Percentiles rank a stretch among this genome's conserved stretches.
phyloP scores from a whole-genome alignment of 2,329 filamentous ascomycete species.

The Cladosporium halotolerans region DNA sequence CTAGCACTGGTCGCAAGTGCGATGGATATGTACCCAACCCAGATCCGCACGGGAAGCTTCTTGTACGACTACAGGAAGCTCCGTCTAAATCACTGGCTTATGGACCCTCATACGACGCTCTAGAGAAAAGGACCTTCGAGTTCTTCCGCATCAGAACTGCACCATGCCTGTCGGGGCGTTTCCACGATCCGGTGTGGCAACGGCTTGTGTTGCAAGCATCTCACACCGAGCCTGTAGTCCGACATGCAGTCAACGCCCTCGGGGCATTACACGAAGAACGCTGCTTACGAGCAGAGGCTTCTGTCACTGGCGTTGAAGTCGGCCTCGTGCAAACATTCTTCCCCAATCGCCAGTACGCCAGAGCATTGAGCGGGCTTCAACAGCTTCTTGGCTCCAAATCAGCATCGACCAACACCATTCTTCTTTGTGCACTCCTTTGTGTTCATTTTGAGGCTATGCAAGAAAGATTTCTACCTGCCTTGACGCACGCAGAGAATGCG shows the following conservation, averaged over 20 bases:
- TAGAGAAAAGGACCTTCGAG: constrained; percentile 26
- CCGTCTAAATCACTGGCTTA: constrained; percentile 17
- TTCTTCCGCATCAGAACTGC: constrained; percentile 25
- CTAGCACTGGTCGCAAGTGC: constrained; percentile 50
- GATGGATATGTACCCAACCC: constrained; percentile 44
- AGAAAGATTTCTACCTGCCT: constrained; percentile 26
- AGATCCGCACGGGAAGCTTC: constrained; percentile 11
- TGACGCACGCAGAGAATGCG: constrained; percentile 29
- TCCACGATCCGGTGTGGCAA: constrained; percentile 27
- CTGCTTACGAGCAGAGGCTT: constrained; percentile 14
- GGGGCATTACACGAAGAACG: constrained; percentile 28
- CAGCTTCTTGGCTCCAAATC: constrained; percentile 19
- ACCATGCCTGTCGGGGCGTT: constrained; percentile 26
- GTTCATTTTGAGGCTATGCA: constrained; percentile 30
- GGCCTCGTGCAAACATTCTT: constrained; percentile 21
- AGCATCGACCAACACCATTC: constrained; percentile 22
- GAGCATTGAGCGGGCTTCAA: constrained; percentile 27
- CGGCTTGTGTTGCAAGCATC: constrained; percentile 26
- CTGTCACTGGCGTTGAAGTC: constrained; percentile 16
- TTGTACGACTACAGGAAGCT: constrained; percentile 9
- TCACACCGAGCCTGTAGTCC: constrained; percentile 26
- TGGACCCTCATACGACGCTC: constrained; percentile 19
- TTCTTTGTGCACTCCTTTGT: constrained; percentile 28
- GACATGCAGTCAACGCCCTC: constrained; percentile 29
- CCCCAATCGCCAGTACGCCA: constrained; percentile 27